Base-by-base conservation (phyloP, 176 grass and related monocot species). In the Cymbopogon citratus region DNA sequence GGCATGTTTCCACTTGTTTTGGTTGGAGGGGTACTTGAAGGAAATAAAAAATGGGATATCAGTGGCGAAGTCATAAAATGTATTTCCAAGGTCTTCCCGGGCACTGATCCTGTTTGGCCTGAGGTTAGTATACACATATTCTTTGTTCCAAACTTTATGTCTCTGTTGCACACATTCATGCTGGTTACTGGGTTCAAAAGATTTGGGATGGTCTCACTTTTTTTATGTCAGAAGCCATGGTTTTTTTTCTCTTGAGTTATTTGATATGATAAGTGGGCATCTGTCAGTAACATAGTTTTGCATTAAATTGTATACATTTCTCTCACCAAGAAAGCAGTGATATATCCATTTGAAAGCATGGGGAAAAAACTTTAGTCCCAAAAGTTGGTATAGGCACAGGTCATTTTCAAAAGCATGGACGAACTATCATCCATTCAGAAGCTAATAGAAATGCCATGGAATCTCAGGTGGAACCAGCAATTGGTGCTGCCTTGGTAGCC, bases 21-120 rank as follows among this genome's bases (percentile, higher is more conserved):
- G 80, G 92, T 99, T 78, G 96, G 96, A 77, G 96, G 96, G 45
- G 96, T 99, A 44, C 90, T 99, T 0, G 92, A 99, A 84, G 91
- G 92, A 65, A 99, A 99, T 80, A 88, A 95, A 83, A 88, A 69
- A 56, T 99, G 96, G 96, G 86, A 95, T 79, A 95, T 95, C 46
- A 92, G 92, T 7, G 88, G 81, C 11, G 87, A 99, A 84, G 96
- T 99, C 56, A 78, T 90, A 71, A 87, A 91, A 51, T 91, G 92
- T 81, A 87, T 99, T 69, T 95, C 91, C 35, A 83, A 93, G 83
- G 69, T 95, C 64, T 99, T 86, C 45, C 91, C 91, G 15, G 92
- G 96, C 36, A 83, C 86, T 7, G 65, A 87, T 75, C 87, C 91
- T 78, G 87, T 95, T 87, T 87, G 84, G 70, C 96, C 96, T 33